Percentiles rank a stretch among this genome's conserved stretches.
Evolutionary conservation across 2,329 filamentous ascomycete species (phyloP).

Genomic region (Aspergillus alliaceus): DNA sequence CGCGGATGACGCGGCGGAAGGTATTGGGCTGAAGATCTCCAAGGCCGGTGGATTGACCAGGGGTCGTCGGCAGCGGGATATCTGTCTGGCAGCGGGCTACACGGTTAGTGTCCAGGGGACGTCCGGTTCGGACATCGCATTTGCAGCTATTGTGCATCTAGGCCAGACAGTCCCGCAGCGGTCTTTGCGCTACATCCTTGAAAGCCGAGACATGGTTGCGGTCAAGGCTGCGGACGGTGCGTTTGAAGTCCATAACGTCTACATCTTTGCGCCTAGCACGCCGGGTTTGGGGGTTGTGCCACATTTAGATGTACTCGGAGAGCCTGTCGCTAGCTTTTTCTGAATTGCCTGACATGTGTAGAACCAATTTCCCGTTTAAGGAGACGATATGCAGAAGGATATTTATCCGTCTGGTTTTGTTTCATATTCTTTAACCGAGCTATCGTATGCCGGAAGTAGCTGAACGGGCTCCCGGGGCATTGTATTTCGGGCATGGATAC

Average conservation of each 20-base stretch:
- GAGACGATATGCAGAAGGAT: too few relatives aligned
- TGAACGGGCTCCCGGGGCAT: too few relatives aligned
- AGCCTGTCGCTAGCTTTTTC: slow-evolving; percentile 15
- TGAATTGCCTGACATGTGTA: too few relatives aligned
- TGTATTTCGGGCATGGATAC: too few relatives aligned
- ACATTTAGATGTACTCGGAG: slow-evolving; percentile 10
- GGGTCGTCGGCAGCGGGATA: slow-evolving; percentile 22
- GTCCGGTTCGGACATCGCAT: slow-evolving; percentile 25
- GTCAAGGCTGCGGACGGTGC: slow-evolving; percentile 22
- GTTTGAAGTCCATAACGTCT: slow-evolving; percentile 11
- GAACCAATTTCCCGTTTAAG: too few relatives aligned
- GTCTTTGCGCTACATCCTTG: slow-evolving; percentile 11
- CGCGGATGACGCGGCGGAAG: slow-evolving; percentile 26
- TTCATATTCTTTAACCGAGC: too few relatives aligned
- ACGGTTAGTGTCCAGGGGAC: slow-evolving; percentile 25
- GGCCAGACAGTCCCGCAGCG: slow-evolving; percentile 18
- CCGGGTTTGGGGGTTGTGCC: slow-evolving; percentile 14
- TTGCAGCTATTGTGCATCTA: slow-evolving; percentile 26
- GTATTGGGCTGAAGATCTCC: slow-evolving; percentile 26
- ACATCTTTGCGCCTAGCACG: slow-evolving; percentile 4
- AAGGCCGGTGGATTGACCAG: slow-evolving; percentile 20
- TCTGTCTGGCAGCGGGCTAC: slow-evolving; percentile 23
- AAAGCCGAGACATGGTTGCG: slow-evolving; percentile 19
- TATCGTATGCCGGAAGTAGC: too few relatives aligned
- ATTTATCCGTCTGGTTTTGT: too few relatives aligned